Evolutionary conservation across 192 early-diverging fungal genomes (phyloP), one percentile per base, ranked within the genome.

Genomic region (Mortierella antarctica): DNA sequence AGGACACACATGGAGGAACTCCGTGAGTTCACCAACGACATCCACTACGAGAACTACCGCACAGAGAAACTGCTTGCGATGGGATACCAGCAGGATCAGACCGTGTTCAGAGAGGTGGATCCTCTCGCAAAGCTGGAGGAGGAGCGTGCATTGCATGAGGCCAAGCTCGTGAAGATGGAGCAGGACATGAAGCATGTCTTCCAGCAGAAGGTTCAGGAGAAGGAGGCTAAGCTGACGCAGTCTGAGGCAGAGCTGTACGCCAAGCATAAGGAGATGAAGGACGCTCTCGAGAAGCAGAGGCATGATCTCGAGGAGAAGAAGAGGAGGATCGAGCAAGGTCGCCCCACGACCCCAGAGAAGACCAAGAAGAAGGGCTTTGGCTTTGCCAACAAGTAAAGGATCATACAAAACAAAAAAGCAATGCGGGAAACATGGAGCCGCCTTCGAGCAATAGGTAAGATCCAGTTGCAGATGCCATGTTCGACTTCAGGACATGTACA

Each of bases 111-210:
- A 65, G 92, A 95, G 85, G 92, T 91, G 82, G 94, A 94, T 67
- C 92, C 92, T 63, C 65, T 86, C 39, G 71, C 77, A 55, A 92
- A 98, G 87, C 85, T 97, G 67, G 97, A 99, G 74, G 95, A 97
- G 82, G 97, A 99, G 86, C 91, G 92, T 54, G 79, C 89, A 42
- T 87, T 94, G 47, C 98, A 99, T 73, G 96, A 99, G 84, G 91
- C 89, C 79, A 98, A 98, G 88, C 91, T 99, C 87, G 89, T 92
- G 61, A 97, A 98, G 89, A 98, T 99, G 98, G 97, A 99, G 83
- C 89, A 91, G 14, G 98, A 99, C 84, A 99, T 99, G 98, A 96
- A 96, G 83, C 89, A 93, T 31, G 98, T 99, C 51, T 99, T 99
- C 92, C 94, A 97, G 85, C 95, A 96, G 67, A 98, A 99, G 90